Evolutionary conservation across 192 early-diverging fungal genomes (phyloP).

Genomic region (Cetraspora pellucida): DNA sequence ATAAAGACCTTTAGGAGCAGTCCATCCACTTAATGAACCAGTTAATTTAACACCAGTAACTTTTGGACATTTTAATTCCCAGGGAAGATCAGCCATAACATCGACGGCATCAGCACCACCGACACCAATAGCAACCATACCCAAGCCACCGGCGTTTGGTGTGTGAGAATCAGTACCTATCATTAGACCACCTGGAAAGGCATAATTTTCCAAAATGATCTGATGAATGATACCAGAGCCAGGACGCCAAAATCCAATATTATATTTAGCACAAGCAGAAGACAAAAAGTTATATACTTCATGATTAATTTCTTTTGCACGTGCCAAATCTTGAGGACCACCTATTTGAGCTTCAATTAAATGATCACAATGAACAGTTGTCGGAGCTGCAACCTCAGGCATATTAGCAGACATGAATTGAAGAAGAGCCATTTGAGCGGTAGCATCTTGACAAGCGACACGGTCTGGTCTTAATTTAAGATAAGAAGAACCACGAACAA

Average conservation of each 20-base stretch:
- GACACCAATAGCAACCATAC: constrained; percentile 95
- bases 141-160: constrained; percentile 96
- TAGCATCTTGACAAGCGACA: constrained; percentile 98
- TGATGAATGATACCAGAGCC: constrained; percentile 95
- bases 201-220: constrained; percentile 98
- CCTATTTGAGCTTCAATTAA: constrained; percentile 92
- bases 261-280: constrained; percentile 84
- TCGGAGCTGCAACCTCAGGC: constrained; percentile 84
- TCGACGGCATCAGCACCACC: constrained; percentile 99
- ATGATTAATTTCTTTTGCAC: constrained; percentile 85
- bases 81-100: constrained; percentile 97
- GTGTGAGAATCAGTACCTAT: constrained; percentile 99
- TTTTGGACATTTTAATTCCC: constrained; percentile 99
- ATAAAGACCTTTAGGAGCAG: constrained; percentile 76
- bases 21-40: constrained; percentile 88
- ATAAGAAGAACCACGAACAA: constrained; percentile 89
- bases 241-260: constrained; percentile 95
- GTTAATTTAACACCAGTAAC: constrained; percentile 90
- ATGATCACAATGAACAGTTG: constrained; percentile 97
- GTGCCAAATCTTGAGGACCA: constrained; percentile 78
- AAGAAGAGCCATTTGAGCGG: constrained; percentile 95
- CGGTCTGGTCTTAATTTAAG: constrained; percentile 97
- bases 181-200: constrained; percentile 94
- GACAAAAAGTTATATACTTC: constrained; percentile 94
- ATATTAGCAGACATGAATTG: constrained; percentile 97